Evolutionary conservation across 768 basidiomycete genomes (phyloP).

Genomic region (Trametes coccinea): DNA sequence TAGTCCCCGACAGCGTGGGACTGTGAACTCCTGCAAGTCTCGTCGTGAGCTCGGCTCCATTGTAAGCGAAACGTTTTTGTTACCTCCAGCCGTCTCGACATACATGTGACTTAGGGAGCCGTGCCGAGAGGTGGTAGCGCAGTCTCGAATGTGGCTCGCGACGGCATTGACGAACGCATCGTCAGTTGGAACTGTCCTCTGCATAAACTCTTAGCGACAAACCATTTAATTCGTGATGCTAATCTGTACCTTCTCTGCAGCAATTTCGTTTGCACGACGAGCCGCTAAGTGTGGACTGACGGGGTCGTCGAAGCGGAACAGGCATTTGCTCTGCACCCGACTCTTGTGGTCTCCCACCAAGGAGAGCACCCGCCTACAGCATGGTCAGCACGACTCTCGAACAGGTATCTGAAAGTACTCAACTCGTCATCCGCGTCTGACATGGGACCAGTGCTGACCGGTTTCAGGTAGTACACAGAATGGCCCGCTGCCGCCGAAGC

Average conservation of each 20-base stretch:
- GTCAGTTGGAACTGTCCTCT: slow-evolving; percentile 55
- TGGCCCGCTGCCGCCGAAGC: slow-evolving; percentile 62
- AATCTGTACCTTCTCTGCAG: slow-evolving; percentile 30
- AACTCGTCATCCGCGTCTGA: slow-evolving; percentile 86
- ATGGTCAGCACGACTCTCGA: neutral
- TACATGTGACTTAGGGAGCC: slow-evolving; percentile 59
- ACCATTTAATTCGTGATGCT: neutral
- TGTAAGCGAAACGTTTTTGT: slow-evolving; percentile 30
- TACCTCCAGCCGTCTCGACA: slow-evolving; percentile 95
- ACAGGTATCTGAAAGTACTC: slow-evolving; percentile 24
- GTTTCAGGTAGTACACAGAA: slow-evolving; percentile 76
- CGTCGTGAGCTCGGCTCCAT: neutral
- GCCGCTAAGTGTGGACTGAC: slow-evolving; percentile 94
- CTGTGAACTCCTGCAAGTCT: slow-evolving; percentile 78
- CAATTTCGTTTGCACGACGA: slow-evolving; percentile 41
- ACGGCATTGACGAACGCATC: slow-evolving; percentile 65
- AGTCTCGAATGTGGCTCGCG: slow-evolving; percentile 57
- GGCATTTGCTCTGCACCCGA: slow-evolving; percentile 61
- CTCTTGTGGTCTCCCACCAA: slow-evolving; percentile 43
- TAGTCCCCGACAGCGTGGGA: slow-evolving; percentile 77
- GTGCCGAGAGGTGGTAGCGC: slow-evolving; percentile 38
- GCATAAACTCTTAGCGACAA: neutral
- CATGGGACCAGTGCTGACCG: slow-evolving; percentile 84
- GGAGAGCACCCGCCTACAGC: slow-evolving; percentile 63
- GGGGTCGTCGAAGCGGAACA: slow-evolving; percentile 84